Conservation (phyloP, 306 rosid genomes). For the Amphicarpaea edgeworthii region DNA sequence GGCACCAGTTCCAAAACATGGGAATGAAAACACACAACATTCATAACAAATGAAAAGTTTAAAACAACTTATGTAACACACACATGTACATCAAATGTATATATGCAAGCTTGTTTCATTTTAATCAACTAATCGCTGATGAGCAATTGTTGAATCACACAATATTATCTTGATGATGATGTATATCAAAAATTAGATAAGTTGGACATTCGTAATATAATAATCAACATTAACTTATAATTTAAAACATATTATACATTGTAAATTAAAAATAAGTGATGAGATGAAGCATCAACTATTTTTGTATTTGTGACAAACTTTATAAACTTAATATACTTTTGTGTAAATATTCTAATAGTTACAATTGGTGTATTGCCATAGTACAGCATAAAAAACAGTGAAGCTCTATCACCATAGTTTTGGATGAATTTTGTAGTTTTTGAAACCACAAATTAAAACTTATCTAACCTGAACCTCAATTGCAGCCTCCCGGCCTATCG, state of each 20-base stretch:
- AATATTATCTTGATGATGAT: neutral
- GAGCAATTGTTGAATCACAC: neutral
- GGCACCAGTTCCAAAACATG: neutral
- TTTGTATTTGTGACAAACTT: neutral
- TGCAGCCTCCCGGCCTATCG: constrained; percentile 93
- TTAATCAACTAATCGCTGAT: neutral
- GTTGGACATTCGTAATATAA: neutral
- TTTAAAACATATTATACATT: neutral
- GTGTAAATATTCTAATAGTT: neutral
- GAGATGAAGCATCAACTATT: neutral
- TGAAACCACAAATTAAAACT: constrained; percentile 24
- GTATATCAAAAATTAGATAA: neutral
- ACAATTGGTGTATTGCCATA: neutral
- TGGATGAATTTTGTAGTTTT: constrained; percentile 11
- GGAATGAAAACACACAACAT: constrained; percentile 6
- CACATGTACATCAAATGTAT: neutral
- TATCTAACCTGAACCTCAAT: constrained; percentile 92
- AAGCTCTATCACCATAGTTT: constrained; percentile 26
- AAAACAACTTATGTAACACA: constrained; percentile 7
- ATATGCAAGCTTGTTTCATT: constrained; percentile 5
- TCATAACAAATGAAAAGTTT: neutral
- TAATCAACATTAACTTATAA: neutral
- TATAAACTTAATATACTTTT: neutral
- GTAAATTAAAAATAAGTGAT: constrained; percentile 10
- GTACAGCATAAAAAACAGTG: neutral